Evolutionary conservation across 2,329 filamentous ascomycete genomes (phyloP), one percentile per base, ranked within the genome.

Genomic region (Aureobasidium sp.): DNA sequence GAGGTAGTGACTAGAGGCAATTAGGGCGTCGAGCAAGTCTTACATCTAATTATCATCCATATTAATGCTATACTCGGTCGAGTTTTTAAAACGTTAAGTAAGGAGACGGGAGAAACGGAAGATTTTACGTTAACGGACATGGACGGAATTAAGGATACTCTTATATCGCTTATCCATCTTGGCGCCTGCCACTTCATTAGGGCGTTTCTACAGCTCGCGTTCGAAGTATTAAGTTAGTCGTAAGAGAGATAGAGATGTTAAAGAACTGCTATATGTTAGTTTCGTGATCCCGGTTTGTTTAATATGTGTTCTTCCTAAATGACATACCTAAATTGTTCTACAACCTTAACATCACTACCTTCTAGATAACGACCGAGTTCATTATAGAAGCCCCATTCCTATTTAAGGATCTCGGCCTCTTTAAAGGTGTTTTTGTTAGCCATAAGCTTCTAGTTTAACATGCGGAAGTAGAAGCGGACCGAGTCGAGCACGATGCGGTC

Each of bases 361-460:
- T 95, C 87, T n/a, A 99, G 82, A 72, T 94, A 88, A 53, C 90
- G 85, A 27, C 93, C 94, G 61, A 99, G 90, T 68, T 92, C 87
- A 70, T 97, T 97, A 58, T 90, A 95, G 70, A 97, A 97, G 62
- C 91, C 91, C 94, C 94, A 99, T 75, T 99, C 94, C 70, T 96
- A 91, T 72, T 97, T 95, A 52, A 99, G 78, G 66, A 99, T 88
- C 78, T 99, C 94, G 6, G 94, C 94, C 74, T 99, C 94, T 72
- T 97, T 97, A 82, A 99, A 99, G 0, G 92, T 97, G 76, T 97
- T 99, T 74, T 96, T 97, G 79, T 97, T 97, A 61, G 91, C 90
- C 68, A 89, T 92, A 59, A 99, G 79, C 74, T 97, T 97, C 91
- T 92, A 97, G 72, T 97, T 97, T 48, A 99, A 80, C 83, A 99